Base-by-base conservation (phyloP, 1,139 yeast species). In the Geotrichum macrosporum region DNA sequence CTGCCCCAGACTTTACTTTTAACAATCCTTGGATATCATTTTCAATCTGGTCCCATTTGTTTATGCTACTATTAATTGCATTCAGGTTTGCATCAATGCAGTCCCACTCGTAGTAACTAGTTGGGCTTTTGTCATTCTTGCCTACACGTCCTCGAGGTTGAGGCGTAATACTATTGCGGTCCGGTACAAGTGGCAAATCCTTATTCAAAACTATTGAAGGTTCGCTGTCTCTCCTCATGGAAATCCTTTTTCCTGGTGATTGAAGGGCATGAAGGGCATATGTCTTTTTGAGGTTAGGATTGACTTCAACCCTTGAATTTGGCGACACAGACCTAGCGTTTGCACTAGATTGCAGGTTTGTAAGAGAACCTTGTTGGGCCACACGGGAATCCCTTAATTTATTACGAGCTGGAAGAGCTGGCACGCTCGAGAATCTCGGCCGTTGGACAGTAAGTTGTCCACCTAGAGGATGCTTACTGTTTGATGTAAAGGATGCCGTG, bases 21-120 rank as follows among this genome's bases (percentile, higher is more conserved):
- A 48, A 31, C 34, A 48, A 33, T 13, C 24, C 40, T 30, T 50
- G 48, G 6, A 42, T 44, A 13, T 49, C 48, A 18, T 37, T 41
- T 26, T 45, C 38, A 19, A 48, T 37, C 19, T 46, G 36, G 10
- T 16, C 22, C 53, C 56, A 47, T 20, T 46, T 44, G 21, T 49
- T 37, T 44, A 56, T 50, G 12, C 53, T 50, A 10, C 47, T 42
- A 19, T 46, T 43, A 36, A 57, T 50, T 9, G 18, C 36, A 37
- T 51, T 52, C 13, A 57, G 41, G 41, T 55, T 57, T 13, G 58
- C 51, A 19, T 49, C 45, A 30, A 57, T 55, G 16, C 47, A 49
- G 26, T 56, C 57, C 61, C 61, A 57, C 20, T 57, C 56, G 43
- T 57, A 57, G 34, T 49, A 36, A 12, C 46, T 40, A 22, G n/a